Conservation (phyloP, 495 filamentous ascomycete genomes). For the Recurvomyces mirabilis region DNA sequence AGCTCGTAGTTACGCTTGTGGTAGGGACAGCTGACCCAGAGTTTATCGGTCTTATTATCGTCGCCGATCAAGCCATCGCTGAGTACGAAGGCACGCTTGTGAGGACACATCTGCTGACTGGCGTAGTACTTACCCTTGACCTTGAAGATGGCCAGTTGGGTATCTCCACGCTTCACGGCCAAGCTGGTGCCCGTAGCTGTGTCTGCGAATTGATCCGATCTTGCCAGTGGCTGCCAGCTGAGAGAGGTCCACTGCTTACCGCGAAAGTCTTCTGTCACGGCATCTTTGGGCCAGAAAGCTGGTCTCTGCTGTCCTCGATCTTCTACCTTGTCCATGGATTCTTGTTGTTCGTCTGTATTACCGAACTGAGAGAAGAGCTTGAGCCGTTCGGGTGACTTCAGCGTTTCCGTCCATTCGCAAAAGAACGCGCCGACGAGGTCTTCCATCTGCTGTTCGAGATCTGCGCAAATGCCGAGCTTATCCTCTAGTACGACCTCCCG, state of each 20-base stretch:
- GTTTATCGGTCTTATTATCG: slow-evolving; percentile 39
- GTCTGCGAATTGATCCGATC: slow-evolving; percentile 62
- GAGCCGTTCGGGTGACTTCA: slow-evolving; percentile 55
- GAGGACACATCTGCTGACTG: slow-evolving; percentile 97
- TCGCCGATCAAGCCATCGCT: slow-evolving; percentile 85
- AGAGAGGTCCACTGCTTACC: slow-evolving; percentile 60
- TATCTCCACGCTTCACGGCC: slow-evolving; percentile 78
- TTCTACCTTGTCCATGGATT: slow-evolving; percentile 57
- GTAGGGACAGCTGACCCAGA: slow-evolving; percentile 81
- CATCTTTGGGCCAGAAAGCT: slow-evolving; percentile 69
- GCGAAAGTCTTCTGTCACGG: slow-evolving; percentile 63
- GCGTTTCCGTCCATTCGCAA: slow-evolving; percentile 88
- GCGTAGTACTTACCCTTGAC: slow-evolving; percentile 74
- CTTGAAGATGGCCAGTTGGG: slow-evolving; percentile 85
- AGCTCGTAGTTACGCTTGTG: slow-evolving; percentile 91
- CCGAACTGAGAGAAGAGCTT: slow-evolving; percentile 77
- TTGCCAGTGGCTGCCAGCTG: slow-evolving; percentile 76
- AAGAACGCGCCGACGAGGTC: slow-evolving; percentile 80
- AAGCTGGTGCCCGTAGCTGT: slow-evolving; percentile 57
- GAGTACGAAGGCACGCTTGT: slow-evolving; percentile 85
- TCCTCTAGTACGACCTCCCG: slow-evolving; percentile 77
- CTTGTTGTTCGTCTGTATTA: slow-evolving; percentile 65
- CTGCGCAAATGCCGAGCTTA: slow-evolving; percentile 74
- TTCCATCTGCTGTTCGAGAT: slow-evolving; percentile 84
- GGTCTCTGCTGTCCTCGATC: slow-evolving; percentile 71